Percentiles rank a stretch among this genome's conserved stretches.
Evolutionary conservation across 371 early-diverging fungal species (phyloP).

Genomic region (Mortierella sp.): DNA sequence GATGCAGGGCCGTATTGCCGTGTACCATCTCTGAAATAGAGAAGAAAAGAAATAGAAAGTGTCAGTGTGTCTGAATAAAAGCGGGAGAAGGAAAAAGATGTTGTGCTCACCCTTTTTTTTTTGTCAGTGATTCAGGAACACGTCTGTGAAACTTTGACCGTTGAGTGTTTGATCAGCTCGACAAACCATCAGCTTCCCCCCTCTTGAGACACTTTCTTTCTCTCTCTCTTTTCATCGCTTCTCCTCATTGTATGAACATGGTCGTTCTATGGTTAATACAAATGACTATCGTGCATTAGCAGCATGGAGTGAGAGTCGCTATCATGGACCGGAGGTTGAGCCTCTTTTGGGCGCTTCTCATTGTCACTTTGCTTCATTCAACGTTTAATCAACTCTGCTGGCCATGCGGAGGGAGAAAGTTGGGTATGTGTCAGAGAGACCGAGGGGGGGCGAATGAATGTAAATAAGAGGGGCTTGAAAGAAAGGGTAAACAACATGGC

Average conservation of each 20-base stretch:
- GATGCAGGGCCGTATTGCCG: constrained; percentile 45
- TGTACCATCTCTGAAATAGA: constrained; percentile 21
- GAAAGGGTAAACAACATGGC: constrained; percentile 5
- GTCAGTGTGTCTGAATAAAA: not conserved
- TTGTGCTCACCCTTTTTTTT: too few species aligned
- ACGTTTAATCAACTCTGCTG: not conserved
- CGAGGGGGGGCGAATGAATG: not conserved
- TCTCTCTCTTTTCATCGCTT: not conserved
- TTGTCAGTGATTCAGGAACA: too few species aligned
- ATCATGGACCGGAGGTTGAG: not conserved
- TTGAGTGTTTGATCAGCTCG: too few species aligned
- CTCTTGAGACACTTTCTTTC: not conserved
- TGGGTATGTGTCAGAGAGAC: not conserved
- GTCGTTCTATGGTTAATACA: too few species aligned
- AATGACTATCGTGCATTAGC: too few species aligned
- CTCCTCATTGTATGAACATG: too few species aligned
- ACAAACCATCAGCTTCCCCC: too few species aligned
- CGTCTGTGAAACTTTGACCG: too few species aligned
- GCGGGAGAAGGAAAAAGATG: not conserved
- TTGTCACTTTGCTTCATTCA: not conserved
- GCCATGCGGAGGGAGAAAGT: not conserved
- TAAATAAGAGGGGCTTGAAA: not conserved
- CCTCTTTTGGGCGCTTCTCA: not conserved
- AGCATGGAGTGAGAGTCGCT: not conserved
- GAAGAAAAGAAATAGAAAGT: too few species aligned